Conservation (phyloP, 805 yeast genomes). For the Candida verbasci region DNA sequence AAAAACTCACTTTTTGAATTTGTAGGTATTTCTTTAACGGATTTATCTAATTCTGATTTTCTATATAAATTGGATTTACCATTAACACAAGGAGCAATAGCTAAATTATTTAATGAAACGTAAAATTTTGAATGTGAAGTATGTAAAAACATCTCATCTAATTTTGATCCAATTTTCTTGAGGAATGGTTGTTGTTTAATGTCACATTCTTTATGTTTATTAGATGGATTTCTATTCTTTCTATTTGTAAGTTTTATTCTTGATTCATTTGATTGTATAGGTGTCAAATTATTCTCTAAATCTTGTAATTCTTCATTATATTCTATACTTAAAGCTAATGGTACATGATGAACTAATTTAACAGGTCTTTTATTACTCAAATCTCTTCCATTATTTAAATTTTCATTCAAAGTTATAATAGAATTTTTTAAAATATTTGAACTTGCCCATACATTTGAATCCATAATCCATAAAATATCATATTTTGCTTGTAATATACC, state of each 20-base stretch:
- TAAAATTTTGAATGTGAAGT: constrained; percentile 86
- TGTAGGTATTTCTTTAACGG: constrained; percentile 40
- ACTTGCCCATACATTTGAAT: constrained; percentile 77
- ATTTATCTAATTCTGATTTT: constrained; percentile 55
- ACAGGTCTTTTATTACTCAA: constrained; percentile 35
- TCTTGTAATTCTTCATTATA: constrained; percentile 6
- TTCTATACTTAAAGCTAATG: constrained; percentile 50
- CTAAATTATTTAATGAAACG: constrained; percentile 66
- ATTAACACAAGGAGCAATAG: constrained; percentile 84
- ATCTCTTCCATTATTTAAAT: constrained; percentile 48
- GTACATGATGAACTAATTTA: constrained; percentile 76
- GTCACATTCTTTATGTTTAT: neutral
- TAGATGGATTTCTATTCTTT: neutral
- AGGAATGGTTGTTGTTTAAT: constrained; percentile 7
- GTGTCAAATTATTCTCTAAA: constrained; percentile 14
- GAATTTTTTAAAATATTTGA: constrained; percentile 64
- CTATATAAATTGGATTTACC: constrained; percentile 84
- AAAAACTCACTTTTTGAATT: constrained; percentile 24
- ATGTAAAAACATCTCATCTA: constrained; percentile 81
- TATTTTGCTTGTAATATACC: constrained; percentile 65
- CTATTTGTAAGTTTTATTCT: constrained; percentile 4
- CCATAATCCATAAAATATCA: constrained; percentile 82
- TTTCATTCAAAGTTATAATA: constrained; percentile 44
- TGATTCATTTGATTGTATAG: constrained; percentile 11
- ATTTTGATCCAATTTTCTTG: constrained; percentile 50